Percentiles rank a stretch among this genome's conserved stretches.
phyloP scores from a whole-genome alignment of 2,329 filamentous ascomycete species.

The Fusarium sp. region DNA sequence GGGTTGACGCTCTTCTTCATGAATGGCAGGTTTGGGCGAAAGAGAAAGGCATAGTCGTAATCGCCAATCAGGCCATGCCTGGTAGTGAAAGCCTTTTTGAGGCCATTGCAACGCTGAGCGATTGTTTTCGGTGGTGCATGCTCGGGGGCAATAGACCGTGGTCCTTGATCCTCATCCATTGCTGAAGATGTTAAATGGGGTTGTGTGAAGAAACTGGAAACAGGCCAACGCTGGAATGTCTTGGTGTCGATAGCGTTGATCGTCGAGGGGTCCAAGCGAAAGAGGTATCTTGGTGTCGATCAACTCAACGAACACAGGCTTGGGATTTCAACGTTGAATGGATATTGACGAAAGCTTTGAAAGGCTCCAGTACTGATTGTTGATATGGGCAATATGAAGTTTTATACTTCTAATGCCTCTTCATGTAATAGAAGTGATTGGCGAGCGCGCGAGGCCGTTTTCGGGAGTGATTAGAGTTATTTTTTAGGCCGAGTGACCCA shows the following conservation, averaged over 20 bases:
- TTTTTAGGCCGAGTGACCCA: conserved; percentile 32
- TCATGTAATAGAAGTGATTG: conserved; percentile 7
- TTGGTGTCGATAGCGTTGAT: conserved; percentile 7
- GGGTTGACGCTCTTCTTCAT: conserved; percentile 64
- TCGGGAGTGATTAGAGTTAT: conserved; percentile 29
- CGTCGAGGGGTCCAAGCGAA: background rate
- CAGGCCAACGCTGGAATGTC: background rate
- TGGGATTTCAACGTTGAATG: background rate
- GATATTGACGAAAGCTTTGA: background rate
- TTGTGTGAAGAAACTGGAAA: conserved; percentile 8
- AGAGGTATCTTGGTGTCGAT: conserved; percentile 11
- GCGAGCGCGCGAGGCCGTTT: conserved; percentile 18
- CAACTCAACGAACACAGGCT: background rate
- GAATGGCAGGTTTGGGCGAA: conserved; percentile 84
- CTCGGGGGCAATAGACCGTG: conserved; percentile 58
- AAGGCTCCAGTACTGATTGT: background rate
- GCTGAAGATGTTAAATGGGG: conserved; percentile 7
- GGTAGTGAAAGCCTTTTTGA: conserved; percentile 58
- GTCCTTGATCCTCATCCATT: conserved; percentile 67
- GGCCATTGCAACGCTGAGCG: conserved; percentile 38
- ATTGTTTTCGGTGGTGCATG: conserved; percentile 45
- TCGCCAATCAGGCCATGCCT: conserved; percentile 80
- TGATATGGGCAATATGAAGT: conserved; percentile 15
- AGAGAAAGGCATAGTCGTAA: conserved; percentile 92
- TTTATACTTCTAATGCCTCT: conserved; percentile 17